A percentile compares a stretch with the other conserved stretches of the same genome.
phyloP scores from a whole-genome alignment of 164 flowering plant genomes.

The Vitis amurensis region DNA sequence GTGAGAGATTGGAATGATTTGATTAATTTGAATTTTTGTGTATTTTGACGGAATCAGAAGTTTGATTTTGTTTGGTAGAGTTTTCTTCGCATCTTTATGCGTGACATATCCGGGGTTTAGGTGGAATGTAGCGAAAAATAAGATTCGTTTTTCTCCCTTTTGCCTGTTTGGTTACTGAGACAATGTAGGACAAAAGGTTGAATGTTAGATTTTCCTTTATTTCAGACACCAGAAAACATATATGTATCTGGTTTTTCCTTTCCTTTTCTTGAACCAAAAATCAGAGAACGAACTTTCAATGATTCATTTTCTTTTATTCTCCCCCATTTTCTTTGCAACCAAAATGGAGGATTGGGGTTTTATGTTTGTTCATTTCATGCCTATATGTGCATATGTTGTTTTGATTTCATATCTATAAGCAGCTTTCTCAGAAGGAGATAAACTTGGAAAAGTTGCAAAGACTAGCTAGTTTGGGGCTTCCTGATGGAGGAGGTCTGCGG shows the following conservation, averaged over 20 bases:
- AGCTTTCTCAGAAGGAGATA: constrained; percentile 56
- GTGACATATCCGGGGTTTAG: no score
- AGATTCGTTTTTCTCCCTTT: no score
- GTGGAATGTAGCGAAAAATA: no score
- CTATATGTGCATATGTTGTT: background rate
- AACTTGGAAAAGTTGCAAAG: constrained; percentile 62
- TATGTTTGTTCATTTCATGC: background rate
- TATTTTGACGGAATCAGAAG: background rate
- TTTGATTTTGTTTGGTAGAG: background rate
- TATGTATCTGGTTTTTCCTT: no score
- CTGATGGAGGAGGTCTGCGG: constrained; percentile 56
- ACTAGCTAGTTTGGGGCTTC: constrained; percentile 55
- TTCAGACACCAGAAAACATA: no score
- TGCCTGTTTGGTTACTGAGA: no score
- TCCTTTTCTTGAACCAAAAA: no score
- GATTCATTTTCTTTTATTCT: background rate
- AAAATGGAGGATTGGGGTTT: background rate
- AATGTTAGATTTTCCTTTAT: no score
- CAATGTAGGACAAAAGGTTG: no score
- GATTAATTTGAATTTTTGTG: background rate
- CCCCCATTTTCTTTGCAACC: background rate
- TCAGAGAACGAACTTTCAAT: background rate
- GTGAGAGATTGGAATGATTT: background rate
- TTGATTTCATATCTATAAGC: background rate
- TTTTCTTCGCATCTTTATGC: background rate